Evolutionary conservation across 345 rosid genomes (phyloP), one percentile per base, ranked within the genome.

Genomic region (Ceriops tagal): DNA sequence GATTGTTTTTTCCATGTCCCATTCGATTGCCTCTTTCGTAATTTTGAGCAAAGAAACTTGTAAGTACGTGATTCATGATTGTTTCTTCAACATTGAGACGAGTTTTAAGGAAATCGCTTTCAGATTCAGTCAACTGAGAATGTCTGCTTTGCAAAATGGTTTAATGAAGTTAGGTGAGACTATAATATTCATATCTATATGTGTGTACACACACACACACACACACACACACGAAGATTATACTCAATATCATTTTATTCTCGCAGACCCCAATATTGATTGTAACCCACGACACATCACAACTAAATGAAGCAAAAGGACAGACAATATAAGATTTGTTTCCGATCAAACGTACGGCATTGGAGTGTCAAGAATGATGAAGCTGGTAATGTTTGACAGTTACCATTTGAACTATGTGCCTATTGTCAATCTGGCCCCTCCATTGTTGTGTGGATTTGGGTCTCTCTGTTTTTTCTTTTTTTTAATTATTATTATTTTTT

Each of bases 1-100:
- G 27, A 56, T 35, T 5, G 64, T 62, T 66, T 62, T 66, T 67
- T 69, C 68, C 68, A 43, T 53, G 73, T 71, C 73, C 34, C 31
- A 61, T 61, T 70, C 53, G 70, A 71, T 76, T 78, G 72, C 70
- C 75, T 56, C 22, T 69, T 66, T 74, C 9, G 55, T 49, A 68
- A 78, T 43, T 43, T 8, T 53, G 58, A 32, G 62, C 66, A 37
- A 69, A 28, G 61, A 73, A 73, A 61, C 74, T 61, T 64, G 43
- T 6, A 67, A 65, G 62, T 62, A 58, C 75, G 69, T 65, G 71
- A 58, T 73, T 78, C 57, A 80, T 75, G 76, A 75, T 83, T 70
- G 74, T 73, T 26, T 62, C 58, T 61, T 56, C 39, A 11, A 47
- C 53, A 37, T 61, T 55, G 46, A 21, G n/a, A 68, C n/a, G 67